Evolutionary conservation across 129 eudicot species (phyloP).

Genomic region (Flaveria brownii): DNA sequence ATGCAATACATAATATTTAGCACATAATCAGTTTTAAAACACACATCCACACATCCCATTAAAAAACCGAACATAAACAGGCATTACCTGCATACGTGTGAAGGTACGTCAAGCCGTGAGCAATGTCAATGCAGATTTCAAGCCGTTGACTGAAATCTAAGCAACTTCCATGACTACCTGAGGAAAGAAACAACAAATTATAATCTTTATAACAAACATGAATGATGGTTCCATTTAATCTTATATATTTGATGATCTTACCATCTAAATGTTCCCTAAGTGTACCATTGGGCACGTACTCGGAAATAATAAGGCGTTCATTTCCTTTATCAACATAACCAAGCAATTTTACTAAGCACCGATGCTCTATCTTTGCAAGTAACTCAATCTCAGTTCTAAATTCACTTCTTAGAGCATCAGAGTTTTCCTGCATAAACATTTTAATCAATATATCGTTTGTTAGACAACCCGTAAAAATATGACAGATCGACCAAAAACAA

Average conservation of each 20-base stretch:
- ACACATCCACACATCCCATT: background rate
- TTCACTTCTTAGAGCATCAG: constrained; percentile 63
- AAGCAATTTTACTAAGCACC: constrained; percentile 77
- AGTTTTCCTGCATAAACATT: constrained; percentile 55
- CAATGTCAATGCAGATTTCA: constrained; percentile 87
- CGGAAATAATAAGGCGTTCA: constrained; percentile 87
- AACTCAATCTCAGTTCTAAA: constrained; percentile 88
- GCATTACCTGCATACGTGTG: constrained; percentile 77
- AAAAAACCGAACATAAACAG: background rate
- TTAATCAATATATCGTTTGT: background rate
- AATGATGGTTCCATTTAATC: constrained; percentile 10
- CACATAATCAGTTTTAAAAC: background rate
- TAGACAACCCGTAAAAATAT: background rate
- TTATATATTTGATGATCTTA: constrained; percentile 37
- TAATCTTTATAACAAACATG: constrained; percentile 11
- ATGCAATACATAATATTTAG: background rate
- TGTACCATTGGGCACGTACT: constrained; percentile 90
- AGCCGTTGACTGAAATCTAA: constrained; percentile 91
- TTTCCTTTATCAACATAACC: constrained; percentile 88
- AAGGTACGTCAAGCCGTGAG: constrained; percentile 91
- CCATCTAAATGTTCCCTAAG: constrained; percentile 98
- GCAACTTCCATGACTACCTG: constrained; percentile 68
- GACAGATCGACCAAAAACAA: background rate
- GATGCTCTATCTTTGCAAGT: constrained; percentile 87
- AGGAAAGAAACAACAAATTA: constrained; percentile 14